Conservation (phyloP, 495 filamentous ascomycete species). For the Aspergillus biplanus region DNA sequence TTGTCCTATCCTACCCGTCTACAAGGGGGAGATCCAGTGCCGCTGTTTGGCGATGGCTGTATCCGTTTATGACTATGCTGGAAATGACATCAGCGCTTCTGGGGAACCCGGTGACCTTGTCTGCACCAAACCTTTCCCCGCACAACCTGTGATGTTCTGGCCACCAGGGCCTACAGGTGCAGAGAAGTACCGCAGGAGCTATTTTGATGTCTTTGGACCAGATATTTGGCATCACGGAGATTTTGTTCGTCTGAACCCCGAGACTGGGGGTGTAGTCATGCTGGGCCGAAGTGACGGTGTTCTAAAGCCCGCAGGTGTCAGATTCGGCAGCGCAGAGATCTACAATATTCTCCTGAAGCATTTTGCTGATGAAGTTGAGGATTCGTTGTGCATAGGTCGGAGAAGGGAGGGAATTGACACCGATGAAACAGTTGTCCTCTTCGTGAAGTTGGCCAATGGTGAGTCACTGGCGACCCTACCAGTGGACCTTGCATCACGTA, state of each 20-base stretch:
- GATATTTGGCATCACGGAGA: conserved; percentile 93
- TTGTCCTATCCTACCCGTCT: conserved; percentile 83
- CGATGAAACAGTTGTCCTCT: conserved; percentile 86
- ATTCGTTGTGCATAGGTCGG: conserved; percentile 83
- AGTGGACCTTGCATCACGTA: conserved; percentile 54
- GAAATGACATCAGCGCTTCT: conserved; percentile 49
- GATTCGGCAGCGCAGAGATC: conserved; percentile 89
- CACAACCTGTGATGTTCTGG: conserved; percentile 89
- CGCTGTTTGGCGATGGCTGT: conserved; percentile 91
- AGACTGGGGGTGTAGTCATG: conserved; percentile 81
- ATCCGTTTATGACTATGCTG: conserved; percentile 68
- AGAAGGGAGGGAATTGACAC: conserved; percentile 66
- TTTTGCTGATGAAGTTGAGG: conserved; percentile 76
- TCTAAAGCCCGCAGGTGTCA: conserved; percentile 82
- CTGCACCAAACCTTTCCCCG: conserved; percentile 84
- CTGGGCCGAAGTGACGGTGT: conserved; percentile 89
- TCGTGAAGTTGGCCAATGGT: conserved; percentile 68
- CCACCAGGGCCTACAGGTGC: conserved; percentile 64
- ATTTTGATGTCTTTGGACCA: conserved; percentile 79
- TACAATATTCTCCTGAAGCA: conserved; percentile 87
- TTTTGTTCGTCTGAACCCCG: conserved; percentile 76
- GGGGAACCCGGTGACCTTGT: conserved; percentile 88
- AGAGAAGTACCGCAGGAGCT: conserved; percentile 75
- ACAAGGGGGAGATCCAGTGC: conserved; percentile 87
- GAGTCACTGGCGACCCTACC: conserved; percentile 28